Evolutionary conservation across 495 filamentous ascomycete genomes (phyloP).

Genomic region (Neurospora terricola): DNA sequence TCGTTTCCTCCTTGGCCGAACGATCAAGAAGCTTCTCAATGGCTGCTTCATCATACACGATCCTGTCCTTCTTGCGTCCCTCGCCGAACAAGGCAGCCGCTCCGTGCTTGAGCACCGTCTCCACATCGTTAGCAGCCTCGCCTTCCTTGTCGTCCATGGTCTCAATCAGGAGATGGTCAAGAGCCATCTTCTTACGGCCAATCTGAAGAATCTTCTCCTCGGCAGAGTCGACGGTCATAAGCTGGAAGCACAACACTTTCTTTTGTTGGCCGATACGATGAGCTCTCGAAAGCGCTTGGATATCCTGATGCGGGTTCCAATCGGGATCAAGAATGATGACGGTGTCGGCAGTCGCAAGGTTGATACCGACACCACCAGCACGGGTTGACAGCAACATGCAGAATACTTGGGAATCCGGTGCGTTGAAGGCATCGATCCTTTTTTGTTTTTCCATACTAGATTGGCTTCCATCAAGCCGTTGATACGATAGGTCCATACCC

Average conservation of each 20-base stretch:
- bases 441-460: slow-evolving; percentile 79
- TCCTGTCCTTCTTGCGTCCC: slow-evolving; percentile 50
- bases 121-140: slow-evolving; percentile 63
- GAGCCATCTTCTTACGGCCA: slow-evolving; percentile 85
- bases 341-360: slow-evolving; percentile 92
- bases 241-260: slow-evolving; percentile 88
- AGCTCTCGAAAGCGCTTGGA: slow-evolving; percentile 87
- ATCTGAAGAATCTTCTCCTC: slow-evolving; percentile 97
- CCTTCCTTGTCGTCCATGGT: slow-evolving; percentile 67
- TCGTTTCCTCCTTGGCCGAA: slow-evolving; percentile 65
- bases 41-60: slow-evolving; percentile 68
- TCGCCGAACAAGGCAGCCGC: slow-evolving; percentile 79
- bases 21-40: slow-evolving; percentile 86
- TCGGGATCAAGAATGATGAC: slow-evolving; percentile 98
- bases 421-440: slow-evolving; percentile 89
- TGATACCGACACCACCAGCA: slow-evolving; percentile 94
- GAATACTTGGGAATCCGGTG: slow-evolving; percentile 68
- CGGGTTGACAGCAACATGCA: slow-evolving; percentile 88
- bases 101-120: slow-evolving; percentile 82
- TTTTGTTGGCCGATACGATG: slow-evolving; percentile 95
- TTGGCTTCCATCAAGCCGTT: slow-evolving; percentile 79
- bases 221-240: slow-evolving; percentile 77
- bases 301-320: slow-evolving; percentile 97
- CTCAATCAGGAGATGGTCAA: slow-evolving; percentile 91
- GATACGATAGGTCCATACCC: slow-evolving; percentile 56